Percentiles rank a stretch among this genome's conserved stretches.
phyloP scores from a whole-genome alignment of 2,329 filamentous ascomycete genomes.

The Apiospora koreana region DNA sequence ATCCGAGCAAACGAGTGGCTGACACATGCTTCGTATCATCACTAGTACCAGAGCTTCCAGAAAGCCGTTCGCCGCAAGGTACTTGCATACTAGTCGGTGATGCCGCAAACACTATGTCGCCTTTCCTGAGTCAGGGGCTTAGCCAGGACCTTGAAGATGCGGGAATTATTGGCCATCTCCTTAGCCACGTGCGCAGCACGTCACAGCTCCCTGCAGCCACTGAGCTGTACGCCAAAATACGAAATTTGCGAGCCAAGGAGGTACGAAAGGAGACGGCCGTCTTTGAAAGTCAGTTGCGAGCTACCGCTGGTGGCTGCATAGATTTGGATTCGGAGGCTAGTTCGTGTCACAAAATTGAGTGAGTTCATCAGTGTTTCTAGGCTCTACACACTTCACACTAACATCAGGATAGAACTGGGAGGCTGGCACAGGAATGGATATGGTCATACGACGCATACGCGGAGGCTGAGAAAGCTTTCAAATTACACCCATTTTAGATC shows the following conservation, averaged over 20 bases:
- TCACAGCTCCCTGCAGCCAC: not conserved
- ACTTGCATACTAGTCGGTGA: slow-evolving; percentile 8
- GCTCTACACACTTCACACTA: not conserved
- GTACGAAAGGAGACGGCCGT: not conserved
- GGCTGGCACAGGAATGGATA: not conserved
- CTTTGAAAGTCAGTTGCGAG: not conserved
- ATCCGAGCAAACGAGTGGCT: not conserved
- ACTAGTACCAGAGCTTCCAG: not conserved
- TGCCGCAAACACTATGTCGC: slow-evolving; percentile 3
- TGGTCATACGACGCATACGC: not conserved
- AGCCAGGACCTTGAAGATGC: slow-evolving; percentile 14
- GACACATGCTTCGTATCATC: not conserved
- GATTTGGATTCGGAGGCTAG: not conserved
- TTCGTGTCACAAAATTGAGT: not conserved
- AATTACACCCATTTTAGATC: slow-evolving; percentile 7
- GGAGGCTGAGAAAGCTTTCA: not conserved
- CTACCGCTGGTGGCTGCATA: not conserved
- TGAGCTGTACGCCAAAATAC: not conserved
- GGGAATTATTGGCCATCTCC: not conserved
- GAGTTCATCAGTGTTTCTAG: not conserved
- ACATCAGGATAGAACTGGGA: not conserved
- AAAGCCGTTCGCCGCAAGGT: not conserved
- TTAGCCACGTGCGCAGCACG: not conserved
- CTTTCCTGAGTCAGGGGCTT: slow-evolving; percentile 9
- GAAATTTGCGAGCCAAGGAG: not conserved